phyloP scores from a whole-genome alignment of 2,329 filamentous ascomycete species.

The Venturia asperata region DNA sequence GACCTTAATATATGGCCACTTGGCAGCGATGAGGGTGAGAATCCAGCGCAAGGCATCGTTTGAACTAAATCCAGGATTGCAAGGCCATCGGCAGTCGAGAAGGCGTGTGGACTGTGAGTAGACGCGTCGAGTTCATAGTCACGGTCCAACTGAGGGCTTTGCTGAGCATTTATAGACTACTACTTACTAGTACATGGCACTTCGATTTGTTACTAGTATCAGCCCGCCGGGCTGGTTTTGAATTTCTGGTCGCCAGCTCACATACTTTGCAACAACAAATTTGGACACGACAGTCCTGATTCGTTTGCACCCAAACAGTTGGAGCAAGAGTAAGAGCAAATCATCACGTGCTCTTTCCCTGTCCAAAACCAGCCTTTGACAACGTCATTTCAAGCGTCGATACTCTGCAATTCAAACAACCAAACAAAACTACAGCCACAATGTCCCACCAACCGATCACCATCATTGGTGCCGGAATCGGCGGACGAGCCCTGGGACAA shows the following conservation, averaged over 20 bases:
- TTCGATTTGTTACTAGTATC: too few species aligned
- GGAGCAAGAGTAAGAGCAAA: background rate
- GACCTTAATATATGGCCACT: background rate
- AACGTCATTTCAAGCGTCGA: background rate
- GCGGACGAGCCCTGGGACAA: slow-evolving; percentile 37
- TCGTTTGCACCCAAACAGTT: background rate
- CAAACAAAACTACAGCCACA: background rate
- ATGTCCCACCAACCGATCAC: slow-evolving; percentile 30
- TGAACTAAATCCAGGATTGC: background rate
- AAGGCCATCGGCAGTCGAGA: background rate
- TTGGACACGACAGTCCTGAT: background rate
- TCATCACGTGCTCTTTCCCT: background rate
- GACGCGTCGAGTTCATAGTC: too few species aligned
- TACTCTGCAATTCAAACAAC: too few species aligned
- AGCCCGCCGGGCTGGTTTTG: too few species aligned
- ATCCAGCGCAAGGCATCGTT: background rate
- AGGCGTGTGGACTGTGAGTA: background rate
- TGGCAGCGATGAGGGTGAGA: background rate
- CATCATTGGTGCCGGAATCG: slow-evolving; percentile 41
- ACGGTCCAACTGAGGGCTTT: too few species aligned
- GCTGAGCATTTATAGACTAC: too few species aligned
- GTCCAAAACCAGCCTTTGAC: background rate
- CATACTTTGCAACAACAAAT: background rate
- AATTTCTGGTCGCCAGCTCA: too few species aligned
- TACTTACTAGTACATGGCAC: too few species aligned